Conservation (phyloP, 495 filamentous ascomycete species). For the Sordaria brevicollis region DNA sequence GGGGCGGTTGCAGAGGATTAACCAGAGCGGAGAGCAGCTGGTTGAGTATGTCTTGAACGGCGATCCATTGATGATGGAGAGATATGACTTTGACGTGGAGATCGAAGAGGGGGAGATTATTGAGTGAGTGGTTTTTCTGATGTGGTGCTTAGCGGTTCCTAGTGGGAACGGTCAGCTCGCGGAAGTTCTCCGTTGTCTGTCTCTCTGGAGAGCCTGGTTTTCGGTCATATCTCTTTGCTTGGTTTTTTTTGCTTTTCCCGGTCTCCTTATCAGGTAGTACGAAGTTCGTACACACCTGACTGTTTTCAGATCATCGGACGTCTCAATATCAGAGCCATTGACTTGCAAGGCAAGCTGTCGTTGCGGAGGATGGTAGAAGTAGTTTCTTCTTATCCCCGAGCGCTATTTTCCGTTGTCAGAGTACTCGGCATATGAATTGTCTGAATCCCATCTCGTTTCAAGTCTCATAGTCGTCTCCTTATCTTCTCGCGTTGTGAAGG, state of each 20-base stretch:
- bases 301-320: not conserved
- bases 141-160: too few species aligned
- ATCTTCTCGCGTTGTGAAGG: not conserved
- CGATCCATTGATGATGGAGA: not conserved
- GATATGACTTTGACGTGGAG: not conserved
- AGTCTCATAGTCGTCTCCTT: not conserved
- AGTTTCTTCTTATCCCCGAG: not conserved
- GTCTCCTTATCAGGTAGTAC: not conserved
- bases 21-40: not conserved
- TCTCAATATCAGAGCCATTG: not conserved
- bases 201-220: not conserved
- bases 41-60: not conserved
- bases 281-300: not conserved
- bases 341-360: not conserved
- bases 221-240: not conserved
- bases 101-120: not conserved
- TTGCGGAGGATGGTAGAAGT: not conserved
- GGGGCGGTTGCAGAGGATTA: not conserved
- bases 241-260: not conserved
- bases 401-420: not conserved
- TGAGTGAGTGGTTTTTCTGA: not conserved
- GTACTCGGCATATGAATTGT: not conserved
- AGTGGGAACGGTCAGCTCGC: not conserved
- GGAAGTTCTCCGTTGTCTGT: not conserved
- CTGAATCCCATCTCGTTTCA: not conserved